Conservation (phyloP, 306 rosid genomes). For the Prunus mongolica region DNA sequence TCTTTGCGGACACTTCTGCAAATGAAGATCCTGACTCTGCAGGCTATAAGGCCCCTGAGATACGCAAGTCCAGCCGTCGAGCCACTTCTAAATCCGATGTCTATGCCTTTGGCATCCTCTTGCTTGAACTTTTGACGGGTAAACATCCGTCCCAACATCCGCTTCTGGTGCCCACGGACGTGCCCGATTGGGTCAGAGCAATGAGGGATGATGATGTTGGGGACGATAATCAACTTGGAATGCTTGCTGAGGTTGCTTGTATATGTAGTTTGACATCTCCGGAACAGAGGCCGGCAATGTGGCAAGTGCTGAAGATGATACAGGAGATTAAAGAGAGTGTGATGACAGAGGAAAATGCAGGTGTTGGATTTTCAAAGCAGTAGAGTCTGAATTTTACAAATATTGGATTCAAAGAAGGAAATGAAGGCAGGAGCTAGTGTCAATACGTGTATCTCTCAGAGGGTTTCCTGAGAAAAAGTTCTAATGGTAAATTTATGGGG, state of each 20-base stretch:
- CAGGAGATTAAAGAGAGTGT: conserved; percentile 83
- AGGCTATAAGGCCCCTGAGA: conserved; percentile 72
- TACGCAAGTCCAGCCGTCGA: conserved; percentile 47
- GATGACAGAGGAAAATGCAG: conserved; percentile 30
- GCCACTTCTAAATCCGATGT: conserved; percentile 69
- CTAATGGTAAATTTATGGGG: background rate
- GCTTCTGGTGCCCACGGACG: conserved; percentile 58
- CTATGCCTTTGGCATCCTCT: conserved; percentile 68
- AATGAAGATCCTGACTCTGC: conserved; percentile 57
- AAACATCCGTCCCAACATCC: conserved; percentile 87
- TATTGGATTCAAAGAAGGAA: conserved; percentile 17
- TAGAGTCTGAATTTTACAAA: background rate
- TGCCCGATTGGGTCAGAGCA: conserved; percentile 77
- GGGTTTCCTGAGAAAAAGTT: background rate
- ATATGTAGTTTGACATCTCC: conserved; percentile 77
- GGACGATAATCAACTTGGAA: conserved; percentile 63
- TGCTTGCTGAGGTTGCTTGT: conserved; percentile 94
- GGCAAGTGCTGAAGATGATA: conserved; percentile 89
- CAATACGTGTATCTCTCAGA: conserved; percentile 7
- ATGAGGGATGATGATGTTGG: conserved; percentile 68
- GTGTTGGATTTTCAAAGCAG: conserved; percentile 30
- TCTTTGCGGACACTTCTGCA: conserved; percentile 46
- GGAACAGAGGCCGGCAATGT: conserved; percentile 91
- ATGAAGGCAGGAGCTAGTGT: background rate
- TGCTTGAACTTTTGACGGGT: conserved; percentile 87